Evolutionary conservation across 1,284 basidiomycete species (phyloP).

Genomic region (Dichomitus squalens): DNA sequence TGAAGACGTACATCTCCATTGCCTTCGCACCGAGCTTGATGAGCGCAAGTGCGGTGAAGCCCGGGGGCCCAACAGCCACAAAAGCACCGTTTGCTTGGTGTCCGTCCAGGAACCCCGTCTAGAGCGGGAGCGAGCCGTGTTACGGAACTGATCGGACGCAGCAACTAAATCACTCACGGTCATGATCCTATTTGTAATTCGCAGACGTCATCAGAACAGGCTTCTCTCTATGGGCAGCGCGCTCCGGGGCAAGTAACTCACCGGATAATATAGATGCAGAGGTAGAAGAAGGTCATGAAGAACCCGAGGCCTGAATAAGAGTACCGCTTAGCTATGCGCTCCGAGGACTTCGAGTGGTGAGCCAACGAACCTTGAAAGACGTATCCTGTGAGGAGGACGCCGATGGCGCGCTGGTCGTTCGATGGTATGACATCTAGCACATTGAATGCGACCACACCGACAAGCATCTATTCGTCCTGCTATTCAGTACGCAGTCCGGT

Average conservation of each 20-base stretch:
- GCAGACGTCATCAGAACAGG: conserved; percentile 7
- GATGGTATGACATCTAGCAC: conserved; percentile 43
- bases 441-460: conserved; percentile 51
- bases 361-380: conserved; percentile 46
- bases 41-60: conserved; percentile 50
- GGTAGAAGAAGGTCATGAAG: conserved; percentile 55
- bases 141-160: neutral
- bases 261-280: conserved; percentile 52
- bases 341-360: conserved; percentile 9
- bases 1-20: conserved; percentile 38
- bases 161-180: conserved; percentile 37
- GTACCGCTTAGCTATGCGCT: conserved; percentile 9
- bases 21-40: conserved; percentile 47
- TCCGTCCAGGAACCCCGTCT: conserved; percentile 53
- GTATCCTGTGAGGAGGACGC: conserved; percentile 47
- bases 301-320: conserved; percentile 42
- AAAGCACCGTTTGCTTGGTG: conserved; percentile 54
- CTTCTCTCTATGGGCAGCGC: neutral
- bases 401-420: conserved; percentile 39
- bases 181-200: conserved; percentile 39
- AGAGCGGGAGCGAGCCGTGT: neutral
- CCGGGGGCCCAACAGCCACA: conserved; percentile 49
- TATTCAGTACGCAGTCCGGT: conserved; percentile 7
- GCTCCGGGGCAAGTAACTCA: conserved; percentile 25
- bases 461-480: conserved; percentile 41